Evolutionary conservation across 768 basidiomycete genomes (phyloP).

Genomic region (Pleurotus tuoliensis): DNA sequence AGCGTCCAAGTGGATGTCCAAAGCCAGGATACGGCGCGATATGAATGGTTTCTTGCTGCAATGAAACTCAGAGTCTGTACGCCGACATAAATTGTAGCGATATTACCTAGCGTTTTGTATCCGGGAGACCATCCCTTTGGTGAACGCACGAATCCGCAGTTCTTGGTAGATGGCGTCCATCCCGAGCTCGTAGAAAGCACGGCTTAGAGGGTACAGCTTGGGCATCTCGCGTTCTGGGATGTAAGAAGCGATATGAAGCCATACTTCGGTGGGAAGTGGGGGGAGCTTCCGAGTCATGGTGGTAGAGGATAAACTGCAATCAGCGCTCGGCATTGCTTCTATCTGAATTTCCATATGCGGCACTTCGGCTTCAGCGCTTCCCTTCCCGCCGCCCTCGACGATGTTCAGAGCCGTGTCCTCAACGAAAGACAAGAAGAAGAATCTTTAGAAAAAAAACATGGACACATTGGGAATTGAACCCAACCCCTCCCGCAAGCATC

Average conservation of each 20-base stretch:
- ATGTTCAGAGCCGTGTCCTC: no score
- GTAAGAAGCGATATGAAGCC: slow-evolving; percentile 14
- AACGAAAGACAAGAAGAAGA: no score
- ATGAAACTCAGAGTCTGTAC: no score
- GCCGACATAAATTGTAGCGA: no score
- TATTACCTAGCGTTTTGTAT: no score
- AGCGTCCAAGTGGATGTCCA: no score
- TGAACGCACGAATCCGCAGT: not conserved
- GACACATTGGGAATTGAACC: slow-evolving; percentile 28
- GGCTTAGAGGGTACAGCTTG: not conserved
- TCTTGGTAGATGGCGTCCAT: not conserved
- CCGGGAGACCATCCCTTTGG: not conserved
- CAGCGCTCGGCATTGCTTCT: not conserved
- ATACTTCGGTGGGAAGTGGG: slow-evolving; percentile 18
- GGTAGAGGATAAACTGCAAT: not conserved
- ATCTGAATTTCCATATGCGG: not conserved
- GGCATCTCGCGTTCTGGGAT: slow-evolving; percentile 4
- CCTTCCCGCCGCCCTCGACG: no score
- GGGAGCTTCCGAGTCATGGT: not conserved
- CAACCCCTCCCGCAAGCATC: slow-evolving; percentile 20
- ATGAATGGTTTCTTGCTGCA: no score
- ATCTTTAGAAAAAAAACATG: slow-evolving; percentile 12
- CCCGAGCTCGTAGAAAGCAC: not conserved
- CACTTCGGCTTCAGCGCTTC: no score
- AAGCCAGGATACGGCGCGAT: no score